A percentile compares a stretch with the other conserved stretches of the same genome.
These are phyloP conservation scores for Flaveria bidentis DNA, from an alignment of 129 eudicot species.

Conservation along the genomic window DNA sequence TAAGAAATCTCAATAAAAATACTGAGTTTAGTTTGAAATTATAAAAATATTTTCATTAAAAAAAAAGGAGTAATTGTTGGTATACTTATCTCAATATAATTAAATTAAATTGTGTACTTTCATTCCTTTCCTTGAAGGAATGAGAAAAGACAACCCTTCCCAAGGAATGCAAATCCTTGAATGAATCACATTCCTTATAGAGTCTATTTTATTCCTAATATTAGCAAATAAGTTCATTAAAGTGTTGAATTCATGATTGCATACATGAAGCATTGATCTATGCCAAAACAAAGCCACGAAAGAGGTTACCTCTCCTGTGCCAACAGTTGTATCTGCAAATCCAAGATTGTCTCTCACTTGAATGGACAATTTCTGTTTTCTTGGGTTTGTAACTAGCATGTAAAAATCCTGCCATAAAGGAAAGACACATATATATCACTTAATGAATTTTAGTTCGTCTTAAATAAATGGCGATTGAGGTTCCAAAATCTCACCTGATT, in stretches of 20 bases:
- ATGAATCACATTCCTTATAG: no score
- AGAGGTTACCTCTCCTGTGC: conserved; percentile 72
- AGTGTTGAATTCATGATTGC: not conserved
- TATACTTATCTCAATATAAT: no score
- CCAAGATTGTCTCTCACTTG: conserved; percentile 88
- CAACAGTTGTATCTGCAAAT: conserved; percentile 64
- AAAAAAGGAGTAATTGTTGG: no score
- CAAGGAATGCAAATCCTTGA: no score
- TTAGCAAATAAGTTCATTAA: not conserved
- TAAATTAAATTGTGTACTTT: not conserved
- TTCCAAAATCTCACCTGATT: conserved; percentile 67
- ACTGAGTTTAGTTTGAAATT: no score
- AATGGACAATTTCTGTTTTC: conserved; percentile 61
- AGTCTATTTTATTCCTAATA: not conserved
- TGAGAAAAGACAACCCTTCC: not conserved
- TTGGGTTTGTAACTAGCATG: conserved; percentile 87
- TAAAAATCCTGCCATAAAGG: conserved; percentile 68
- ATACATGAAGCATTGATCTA: conserved; percentile 17
- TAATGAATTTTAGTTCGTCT: not conserved
- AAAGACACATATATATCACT: conserved; percentile 16
- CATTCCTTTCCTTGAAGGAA: not conserved
- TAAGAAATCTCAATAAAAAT: not conserved
- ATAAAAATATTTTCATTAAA: no score
- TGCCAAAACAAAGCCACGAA: conserved; percentile 5
- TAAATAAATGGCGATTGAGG: not conserved